Evolutionary conservation across 1,139 yeast species (phyloP), one percentile per base, ranked within the genome.

Genomic region (Suhomyces terraborum): DNA sequence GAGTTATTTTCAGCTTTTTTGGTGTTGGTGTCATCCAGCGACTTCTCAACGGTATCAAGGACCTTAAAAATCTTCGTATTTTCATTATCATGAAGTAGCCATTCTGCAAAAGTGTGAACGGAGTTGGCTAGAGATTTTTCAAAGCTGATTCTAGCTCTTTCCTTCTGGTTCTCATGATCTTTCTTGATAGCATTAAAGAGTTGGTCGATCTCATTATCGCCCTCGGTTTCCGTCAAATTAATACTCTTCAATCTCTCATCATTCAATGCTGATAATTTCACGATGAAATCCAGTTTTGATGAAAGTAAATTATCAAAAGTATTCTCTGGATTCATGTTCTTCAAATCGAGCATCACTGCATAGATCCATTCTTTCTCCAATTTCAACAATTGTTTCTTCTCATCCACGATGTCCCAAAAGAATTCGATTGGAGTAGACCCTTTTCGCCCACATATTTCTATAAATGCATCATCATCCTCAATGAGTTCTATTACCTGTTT

Each of bases 401-500:
- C 84, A 51, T 85, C 91, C 2, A 84, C 74, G 1, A 77, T 58
- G 58, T 91, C 96, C 80, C 88, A 78, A 54, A 86, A 88, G 32
- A 88, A 63, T 46, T 89, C 96, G 26, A 84, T 57, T 0, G 96
- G 86, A 1, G 82, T 73, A 0, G 97, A 88, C 0, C 97, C 97
- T 32, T 79, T 73, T 44, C 91, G 74, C 0, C 95, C 96, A 46
- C 89, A 74, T 31, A 88, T 53, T 17, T 75, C 80, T 12, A 76
- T 58, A 54, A 84, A 88, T 13, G 80, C 66, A 39, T 69, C 73
- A 45, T 84, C 84, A 21, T 77, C 74, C 49, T 79, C 80, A 1
- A 89, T 54, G 3, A 58, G 44, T 0, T 77, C 69, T 27, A 78
- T 69, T 6, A 87, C 56, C 19, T 81, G 82, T 41, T 63, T 65